phyloP scores from a whole-genome alignment of 306 rosid species.

The Alnus glutinosa region DNA sequence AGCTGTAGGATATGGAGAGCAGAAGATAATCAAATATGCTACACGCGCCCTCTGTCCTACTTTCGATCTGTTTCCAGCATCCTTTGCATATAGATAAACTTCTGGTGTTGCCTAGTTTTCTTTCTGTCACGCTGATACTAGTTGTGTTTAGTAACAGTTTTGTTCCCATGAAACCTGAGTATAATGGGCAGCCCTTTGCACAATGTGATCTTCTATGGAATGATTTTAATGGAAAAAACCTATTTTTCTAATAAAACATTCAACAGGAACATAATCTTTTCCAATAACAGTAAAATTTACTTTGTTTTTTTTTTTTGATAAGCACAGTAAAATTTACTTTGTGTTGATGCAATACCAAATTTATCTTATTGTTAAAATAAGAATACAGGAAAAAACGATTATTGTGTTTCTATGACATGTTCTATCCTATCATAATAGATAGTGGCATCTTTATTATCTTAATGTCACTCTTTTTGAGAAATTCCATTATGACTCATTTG shows the following conservation, averaged over 20 bases:
- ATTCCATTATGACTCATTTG: not conserved
- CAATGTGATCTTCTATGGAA: constrained; percentile 6
- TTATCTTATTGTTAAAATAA: not conserved
- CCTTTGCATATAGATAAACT: too few species aligned
- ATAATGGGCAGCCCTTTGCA: not conserved
- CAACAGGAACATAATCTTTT: not conserved
- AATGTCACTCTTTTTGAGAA: not conserved
- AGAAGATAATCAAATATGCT: too few species aligned
- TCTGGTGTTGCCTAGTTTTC: not conserved
- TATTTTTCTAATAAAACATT: not conserved
- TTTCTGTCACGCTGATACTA: not conserved
- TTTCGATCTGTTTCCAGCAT: too few species aligned
- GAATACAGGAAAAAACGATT: not conserved
- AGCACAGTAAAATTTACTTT: not conserved
- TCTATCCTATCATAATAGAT: not conserved
- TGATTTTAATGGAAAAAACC: not conserved
- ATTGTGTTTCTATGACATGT: not conserved
- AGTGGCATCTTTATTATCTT: not conserved
- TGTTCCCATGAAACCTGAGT: not conserved
- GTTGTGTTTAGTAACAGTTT: constrained; percentile 2
- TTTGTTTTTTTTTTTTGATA: too few species aligned
- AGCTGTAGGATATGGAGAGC: not conserved
- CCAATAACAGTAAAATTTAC: not conserved
- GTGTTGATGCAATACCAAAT: not conserved
- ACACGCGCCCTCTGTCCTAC: too few species aligned